A percentile compares a stretch with the other conserved stretches of the same genome.
Conservation (phyloP, 495 filamentous ascomycete genomes). For the Tuber magnatum region DNA sequence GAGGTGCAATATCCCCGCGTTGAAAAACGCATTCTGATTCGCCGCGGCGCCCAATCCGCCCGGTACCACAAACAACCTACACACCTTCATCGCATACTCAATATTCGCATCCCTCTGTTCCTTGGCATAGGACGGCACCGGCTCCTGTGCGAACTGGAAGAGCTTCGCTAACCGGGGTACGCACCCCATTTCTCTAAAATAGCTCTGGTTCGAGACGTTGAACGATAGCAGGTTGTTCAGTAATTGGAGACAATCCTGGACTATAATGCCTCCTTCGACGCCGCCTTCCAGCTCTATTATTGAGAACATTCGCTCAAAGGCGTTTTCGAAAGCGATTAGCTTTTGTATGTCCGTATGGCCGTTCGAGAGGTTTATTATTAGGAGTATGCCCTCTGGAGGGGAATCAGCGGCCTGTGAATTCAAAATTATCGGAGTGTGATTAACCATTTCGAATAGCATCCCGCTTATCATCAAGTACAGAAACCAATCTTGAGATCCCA, state of each 20-base stretch:
- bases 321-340: slow-evolving; percentile 87
- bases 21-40: slow-evolving; percentile 82
- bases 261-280: slow-evolving; percentile 73
- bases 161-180: slow-evolving; percentile 65
- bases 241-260: slow-evolving; percentile 91
- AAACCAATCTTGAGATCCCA: slow-evolving; percentile 79
- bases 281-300: slow-evolving; percentile 77
- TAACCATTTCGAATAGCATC: slow-evolving; percentile 85
- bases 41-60: slow-evolving; percentile 70
- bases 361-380: slow-evolving; percentile 62
- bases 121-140: slow-evolving; percentile 63
- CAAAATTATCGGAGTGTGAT: slow-evolving; percentile 40
- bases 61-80: slow-evolving; percentile 73
- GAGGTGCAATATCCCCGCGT: slow-evolving; percentile 70
- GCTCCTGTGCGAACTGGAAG: slow-evolving; percentile 56
- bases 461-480: slow-evolving; percentile 70
- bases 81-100: slow-evolving; percentile 77
- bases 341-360: slow-evolving; percentile 81
- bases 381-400: slow-evolving; percentile 55
- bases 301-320: slow-evolving; percentile 76
- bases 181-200: slow-evolving; percentile 85
- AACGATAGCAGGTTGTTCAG: slow-evolving; percentile 83
- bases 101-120: slow-evolving; percentile 82
- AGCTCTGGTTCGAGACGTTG: slow-evolving; percentile 86
- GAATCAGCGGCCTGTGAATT: not conserved